Evolutionary conservation across 225 moss, liverwort and hornwort genomes (phyloP), one percentile per base, ranked within the genome.

Genomic region (Sphagnum tenellum): DNA sequence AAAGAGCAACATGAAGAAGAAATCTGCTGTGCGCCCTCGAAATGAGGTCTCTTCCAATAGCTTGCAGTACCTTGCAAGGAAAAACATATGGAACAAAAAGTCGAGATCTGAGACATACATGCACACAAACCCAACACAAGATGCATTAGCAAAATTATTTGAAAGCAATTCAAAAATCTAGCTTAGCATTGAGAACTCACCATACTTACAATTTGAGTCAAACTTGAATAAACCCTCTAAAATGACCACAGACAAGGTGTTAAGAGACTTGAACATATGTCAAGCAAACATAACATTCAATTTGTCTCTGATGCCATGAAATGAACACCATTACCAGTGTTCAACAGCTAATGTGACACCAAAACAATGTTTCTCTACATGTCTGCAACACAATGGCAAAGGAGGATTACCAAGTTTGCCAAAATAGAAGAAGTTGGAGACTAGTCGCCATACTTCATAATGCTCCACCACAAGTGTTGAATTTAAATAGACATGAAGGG

Each of bases 51-150:
- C 92, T 71, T 96, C 96, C 10, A 96, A 75, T 73, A 96, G 78
- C 75, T 96, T 96, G 70, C 96, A 96, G 66, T 96, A 96, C 56
- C 96, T 86, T 9, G 96, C 96, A 70, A 96, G 80, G 72, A 96
- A 96, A 76, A 96, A 96, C 96, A 96, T 96, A 73, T 96, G 96
- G 61, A 96, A 96, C 13, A 96, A 70, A 65, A 96, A 96, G 80
- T 96, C 96, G 69, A 96, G 85, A 85, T 96, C 96, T 96, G 83
- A 65, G 51, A 48, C 29, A 56, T 66, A 47, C 46, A 29, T 29
- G 29, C 29, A 29, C 29, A 29, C 29, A 29, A 29, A 29, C 29
- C 29, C 45, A n/a, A 61, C 60, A 44, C 60, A 9, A 61, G 60
- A 61, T 3, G 60, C 46, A 29, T 29, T 29, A 29, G 29, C 29